Evolutionary conservation across 768 basidiomycete species (phyloP), one percentile per base, ranked within the genome.

Genomic region (Scleroderma bovista): DNA sequence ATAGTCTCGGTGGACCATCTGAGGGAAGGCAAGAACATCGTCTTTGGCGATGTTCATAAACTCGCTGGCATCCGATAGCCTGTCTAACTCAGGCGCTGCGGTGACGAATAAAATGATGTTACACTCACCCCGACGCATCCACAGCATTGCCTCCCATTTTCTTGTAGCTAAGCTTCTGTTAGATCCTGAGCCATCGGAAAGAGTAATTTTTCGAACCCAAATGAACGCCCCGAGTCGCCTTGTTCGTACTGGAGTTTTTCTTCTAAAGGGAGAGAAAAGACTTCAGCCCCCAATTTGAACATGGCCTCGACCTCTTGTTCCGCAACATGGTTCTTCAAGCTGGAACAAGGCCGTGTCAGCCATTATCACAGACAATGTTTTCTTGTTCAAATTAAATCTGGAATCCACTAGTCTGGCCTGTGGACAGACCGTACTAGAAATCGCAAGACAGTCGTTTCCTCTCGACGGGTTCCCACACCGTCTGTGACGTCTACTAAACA

Each of bases 31-130:
- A 0, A 87, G 60, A 0, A 74, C 81, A 54, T 88, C 86, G 58
- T 88, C 84, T 59, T 84, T 84, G 0, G 84, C 70, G 29, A 86
- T 63, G 57, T 85, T 85, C 51, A 86, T 69, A 62, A 84, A 85
- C 58, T 86, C 82, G 3, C 75, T 72, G 0, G 72, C 73, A 58
- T 86, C 84, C 16, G 62, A 56, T 42, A 73, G 50, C 6, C 57
- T 61, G 13, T 29, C 40, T 12, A 16, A 15, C 15, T 8, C 10
- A n/a, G 26, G 19, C 9, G 20, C 29, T 44, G 36, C 17, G 4
- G 19, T 24, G 13, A 39, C 9, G 26, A 7, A 11, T 24, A 36
- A 37, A 13, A 17, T 16, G 16, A 9, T 29, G 15, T n/a, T 24
- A 24, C 22, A 51, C 55, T 58, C 34, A 72, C 36, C 84, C 85